Evolutionary conservation across 768 basidiomycete species (phyloP), one percentile per base, ranked within the genome.

Genomic region (Glaciozyma antarctica): DNA sequence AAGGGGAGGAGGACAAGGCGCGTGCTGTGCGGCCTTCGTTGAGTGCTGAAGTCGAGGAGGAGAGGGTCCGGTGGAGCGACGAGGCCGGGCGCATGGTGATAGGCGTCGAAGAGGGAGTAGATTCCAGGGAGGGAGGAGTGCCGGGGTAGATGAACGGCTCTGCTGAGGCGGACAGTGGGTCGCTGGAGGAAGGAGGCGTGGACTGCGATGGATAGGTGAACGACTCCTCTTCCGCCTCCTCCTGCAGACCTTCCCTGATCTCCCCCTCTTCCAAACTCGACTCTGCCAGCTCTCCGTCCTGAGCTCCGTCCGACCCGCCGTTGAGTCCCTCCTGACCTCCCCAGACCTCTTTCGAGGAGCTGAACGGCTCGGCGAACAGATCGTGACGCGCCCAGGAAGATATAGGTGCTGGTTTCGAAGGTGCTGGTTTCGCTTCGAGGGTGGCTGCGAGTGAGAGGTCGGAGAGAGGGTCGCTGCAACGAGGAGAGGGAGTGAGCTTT

Each of bases 351-450:
- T 13, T 60, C 58, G 58, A 28, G 17, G 53, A 8, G 17, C 15
- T 13, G 51, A 58, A 58, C 5, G 56, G 57, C 38, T 49, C 26
- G 4, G 63, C 63, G n/a, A 58, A 58, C 13, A 58, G 48, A n/a
- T 64, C 56, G n/a, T 58, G 56, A 5, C 44, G 38, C 17, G 47
- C 19, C 63, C 63, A 64, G 5, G 63, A 28, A 0, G 63, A 22
- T 9, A 19, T 21, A 10, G 56, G n/a, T 15, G 45, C 32, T 19
- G 47, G 22, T 15, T 10, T 43, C 5, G 32, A 41, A 41, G 38
- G 38, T 41, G 38, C 49, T 51, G n/a, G 49, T 10, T 51, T 24
- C 24, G 24, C 10, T n/a, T n/a, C 49, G 49, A 51, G 49, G n/a
- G 2, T 9, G n/a, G 8, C 4, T 26, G 10, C 49, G 49, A 24